A percentile compares a stretch with the other conserved stretches of the same genome.
Conservation (phyloP, 2,329 filamentous ascomycete species). For the Blastomyces parvus region DNA sequence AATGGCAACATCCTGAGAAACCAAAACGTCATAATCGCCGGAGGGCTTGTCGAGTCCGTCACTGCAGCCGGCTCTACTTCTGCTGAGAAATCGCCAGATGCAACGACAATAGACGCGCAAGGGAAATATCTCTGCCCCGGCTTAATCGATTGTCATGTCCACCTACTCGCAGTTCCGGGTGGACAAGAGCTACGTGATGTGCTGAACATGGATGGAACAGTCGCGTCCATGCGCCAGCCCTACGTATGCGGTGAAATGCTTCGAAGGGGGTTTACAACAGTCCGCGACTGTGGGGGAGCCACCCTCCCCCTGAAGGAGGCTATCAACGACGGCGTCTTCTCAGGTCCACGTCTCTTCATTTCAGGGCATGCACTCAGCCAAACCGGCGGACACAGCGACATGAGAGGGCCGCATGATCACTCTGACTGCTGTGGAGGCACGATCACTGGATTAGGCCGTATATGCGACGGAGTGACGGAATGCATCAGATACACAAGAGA, state of each 20-base stretch:
- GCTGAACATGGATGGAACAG: slow-evolving; percentile 11
- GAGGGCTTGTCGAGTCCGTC: slow-evolving; percentile 26
- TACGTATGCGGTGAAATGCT: slow-evolving; percentile 45
- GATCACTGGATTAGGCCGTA: slow-evolving; percentile 33
- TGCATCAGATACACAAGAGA: slow-evolving; percentile 46
- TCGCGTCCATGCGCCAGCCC: slow-evolving; percentile 37
- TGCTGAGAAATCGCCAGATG: slow-evolving; percentile 12
- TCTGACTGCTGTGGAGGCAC: slow-evolving; percentile 41
- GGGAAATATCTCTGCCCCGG: slow-evolving; percentile 43
- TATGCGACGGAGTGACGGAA: slow-evolving; percentile 48
- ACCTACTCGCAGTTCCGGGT: slow-evolving; percentile 40
- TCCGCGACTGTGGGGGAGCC: slow-evolving; percentile 51
- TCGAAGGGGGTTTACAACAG: slow-evolving; percentile 48
- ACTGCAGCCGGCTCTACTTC: slow-evolving; percentile 11
- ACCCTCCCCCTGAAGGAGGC: slow-evolving; percentile 47
- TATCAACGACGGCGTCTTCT: slow-evolving; percentile 46
- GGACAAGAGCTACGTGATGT: slow-evolving; percentile 17
- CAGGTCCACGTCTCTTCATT: slow-evolving; percentile 49
- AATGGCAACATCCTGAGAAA: slow-evolving; percentile 25
- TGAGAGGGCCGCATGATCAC: slow-evolving; percentile 35
- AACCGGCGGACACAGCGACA: slow-evolving; percentile 50
- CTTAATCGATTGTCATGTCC: slow-evolving; percentile 45
- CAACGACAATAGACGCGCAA: slow-evolving; percentile 31
- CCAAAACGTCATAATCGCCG: slow-evolving; percentile 27
- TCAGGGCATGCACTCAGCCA: slow-evolving; percentile 47